Evolutionary conservation across 805 yeast species (phyloP).

Genomic region (Pichia deserticola): DNA sequence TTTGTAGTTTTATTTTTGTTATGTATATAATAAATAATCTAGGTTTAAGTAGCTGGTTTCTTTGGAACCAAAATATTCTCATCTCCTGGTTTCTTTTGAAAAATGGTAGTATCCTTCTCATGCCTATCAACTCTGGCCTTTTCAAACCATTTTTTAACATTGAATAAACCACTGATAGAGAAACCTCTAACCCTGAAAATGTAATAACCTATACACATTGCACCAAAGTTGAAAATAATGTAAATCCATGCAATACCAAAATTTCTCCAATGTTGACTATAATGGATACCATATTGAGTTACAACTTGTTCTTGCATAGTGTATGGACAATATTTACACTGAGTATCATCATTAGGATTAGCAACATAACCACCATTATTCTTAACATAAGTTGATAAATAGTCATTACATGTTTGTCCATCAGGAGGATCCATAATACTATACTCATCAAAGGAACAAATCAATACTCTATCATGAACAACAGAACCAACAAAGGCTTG

Average conservation of each 20-base stretch:
- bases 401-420: slow-evolving; percentile 61
- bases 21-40: neutral
- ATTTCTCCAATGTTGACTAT: slow-evolving; percentile 53
- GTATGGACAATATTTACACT: slow-evolving; percentile 45
- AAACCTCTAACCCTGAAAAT: slow-evolving; percentile 31
- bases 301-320: slow-evolving; percentile 39
- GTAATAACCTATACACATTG: slow-evolving; percentile 33
- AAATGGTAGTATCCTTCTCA: slow-evolving; percentile 38
- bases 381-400: slow-evolving; percentile 35
- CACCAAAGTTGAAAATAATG: slow-evolving; percentile 43
- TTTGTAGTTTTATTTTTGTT: neutral
- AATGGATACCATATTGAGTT: slow-evolving; percentile 35
- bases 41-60: slow-evolving; percentile 3
- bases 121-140: slow-evolving; percentile 40
- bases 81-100: slow-evolving; percentile 34
- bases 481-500: slow-evolving; percentile 46
- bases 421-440: slow-evolving; percentile 45
- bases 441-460: slow-evolving; percentile 42
- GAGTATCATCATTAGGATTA: slow-evolving; percentile 39
- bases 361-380: slow-evolving; percentile 47
- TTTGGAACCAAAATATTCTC: slow-evolving; percentile 27
- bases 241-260: slow-evolving; percentile 56
- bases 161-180: slow-evolving; percentile 27
- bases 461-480: slow-evolving; percentile 42
- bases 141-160: slow-evolving; percentile 34